Percentiles rank a stretch among this genome's conserved stretches.
These are phyloP conservation scores for Chytriomyces sp. DNA, from an alignment of 192 early-diverging fungal species.

Conservation along the genomic window DNA sequence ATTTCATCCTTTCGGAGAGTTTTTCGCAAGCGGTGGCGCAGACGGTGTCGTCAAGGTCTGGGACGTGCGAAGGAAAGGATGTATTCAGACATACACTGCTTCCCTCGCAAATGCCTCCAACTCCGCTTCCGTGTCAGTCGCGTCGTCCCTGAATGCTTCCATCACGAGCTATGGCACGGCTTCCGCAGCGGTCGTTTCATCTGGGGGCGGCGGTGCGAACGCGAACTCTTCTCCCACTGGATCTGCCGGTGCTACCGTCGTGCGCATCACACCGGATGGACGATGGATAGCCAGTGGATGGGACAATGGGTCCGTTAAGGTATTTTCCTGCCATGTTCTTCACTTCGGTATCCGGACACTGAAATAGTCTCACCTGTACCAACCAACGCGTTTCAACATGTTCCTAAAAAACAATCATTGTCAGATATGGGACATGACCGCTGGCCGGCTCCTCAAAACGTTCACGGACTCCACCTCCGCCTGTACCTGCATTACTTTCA, in stretches of 20 bases:
- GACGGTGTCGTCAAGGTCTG: slow-evolving; percentile 62
- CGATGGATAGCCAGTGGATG: slow-evolving; percentile 60
- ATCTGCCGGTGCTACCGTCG: not conserved
- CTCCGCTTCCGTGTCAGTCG: no score
- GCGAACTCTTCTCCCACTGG: not conserved
- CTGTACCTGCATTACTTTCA: slow-evolving; percentile 54
- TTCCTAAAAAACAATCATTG: not conserved
- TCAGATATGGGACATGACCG: slow-evolving; percentile 64
- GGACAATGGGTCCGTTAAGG: slow-evolving; percentile 52
- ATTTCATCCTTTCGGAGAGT: slow-evolving; percentile 71
- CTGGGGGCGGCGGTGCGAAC: no score
- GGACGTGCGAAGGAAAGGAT: slow-evolving; percentile 64
- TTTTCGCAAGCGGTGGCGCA: slow-evolving; percentile 63
- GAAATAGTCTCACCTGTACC: not conserved
- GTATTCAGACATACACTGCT: slow-evolving; percentile 63
- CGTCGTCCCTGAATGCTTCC: no score
- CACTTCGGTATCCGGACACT: not conserved
- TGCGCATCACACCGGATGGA: slow-evolving; percentile 65
- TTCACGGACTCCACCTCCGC: slow-evolving; percentile 41
- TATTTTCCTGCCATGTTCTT: no score
- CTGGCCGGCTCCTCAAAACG: slow-evolving; percentile 51
- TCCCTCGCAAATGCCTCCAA: slow-evolving; percentile 34
- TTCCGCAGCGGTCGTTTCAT: no score
- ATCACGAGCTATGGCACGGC: no score
- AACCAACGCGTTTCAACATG: not conserved